Evolutionary conservation across 2,329 filamentous ascomycete species (phyloP), one percentile per base, ranked within the genome.

Genomic region (Westerdykella ornata): DNA sequence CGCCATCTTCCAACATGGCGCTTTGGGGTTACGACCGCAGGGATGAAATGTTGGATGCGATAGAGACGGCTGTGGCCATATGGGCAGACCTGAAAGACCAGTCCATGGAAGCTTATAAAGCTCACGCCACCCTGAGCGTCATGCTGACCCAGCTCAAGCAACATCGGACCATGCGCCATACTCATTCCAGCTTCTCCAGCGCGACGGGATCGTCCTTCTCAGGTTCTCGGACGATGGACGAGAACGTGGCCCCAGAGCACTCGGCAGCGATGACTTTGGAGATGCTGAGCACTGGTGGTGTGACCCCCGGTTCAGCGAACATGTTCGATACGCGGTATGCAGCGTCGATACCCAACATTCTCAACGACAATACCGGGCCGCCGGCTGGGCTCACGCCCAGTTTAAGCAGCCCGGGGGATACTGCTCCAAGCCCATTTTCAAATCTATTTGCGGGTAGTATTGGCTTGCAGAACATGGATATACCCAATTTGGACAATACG

Each of bases 61-160:
- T 97, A 2, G 82, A 89, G 57, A 76, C 75, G 14, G 85, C 85
- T 7, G 77, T 79, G 35, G 72, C 76, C 14, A 92, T 97, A 42
- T 97, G 89, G 88, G 81, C 84, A 37, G 80, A 79, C 8, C 72
- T 88, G 9, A 78, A 81, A 3, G 83, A 92, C 41, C 74, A 81
- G 17, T 92, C 85, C 1, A 84, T 96, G 69, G 90, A 97, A 52
- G 88, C 89, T 0, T 89, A 82, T 69, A 97, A 97, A 68, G 90
- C 88, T 1, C 80, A 80, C 31, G 80, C 80, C 32, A 76, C 90
- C 17, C 72, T 97, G n/a, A 81, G 81, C 16, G 81, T 96, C 38
- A 88, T 97, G 78, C 69, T 97, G 34, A 75, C 81, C 22, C 92
- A 92, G 63, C 74, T 96, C 40, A 82, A 76, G 54, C 70, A 68